A percentile compares a stretch with the other conserved stretches of the same genome.
Evolutionary conservation across 176 grass and related monocot genomes (phyloP).

Genomic region (Canna indica): DNA sequence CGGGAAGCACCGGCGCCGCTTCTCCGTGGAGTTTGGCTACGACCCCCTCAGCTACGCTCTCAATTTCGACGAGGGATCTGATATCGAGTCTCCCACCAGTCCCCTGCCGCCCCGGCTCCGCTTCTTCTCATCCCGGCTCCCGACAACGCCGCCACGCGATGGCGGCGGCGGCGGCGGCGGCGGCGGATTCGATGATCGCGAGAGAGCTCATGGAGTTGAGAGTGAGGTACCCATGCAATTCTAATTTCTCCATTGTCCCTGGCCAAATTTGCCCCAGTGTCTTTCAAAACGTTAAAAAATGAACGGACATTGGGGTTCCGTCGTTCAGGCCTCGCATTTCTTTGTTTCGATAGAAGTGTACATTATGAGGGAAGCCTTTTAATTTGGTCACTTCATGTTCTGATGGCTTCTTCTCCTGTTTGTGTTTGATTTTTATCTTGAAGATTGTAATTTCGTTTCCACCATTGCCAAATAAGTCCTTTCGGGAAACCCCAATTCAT

Average conservation of each 20-base stretch:
- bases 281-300: not conserved
- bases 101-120: not conserved
- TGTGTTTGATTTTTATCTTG: not conserved
- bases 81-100: conserved; percentile 1
- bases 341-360: not conserved
- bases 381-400: not conserved
- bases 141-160: conserved; percentile 16
- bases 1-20: not conserved
- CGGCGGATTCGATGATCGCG: not conserved
- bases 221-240: not conserved
- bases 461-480: not conserved
- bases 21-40: conserved; percentile 23
- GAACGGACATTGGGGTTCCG: not conserved
- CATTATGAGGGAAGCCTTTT: not conserved
- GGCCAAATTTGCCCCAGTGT: not conserved
- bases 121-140: conserved; percentile 25
- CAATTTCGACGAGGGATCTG: conserved; percentile 40
- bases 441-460: not conserved
- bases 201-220: not conserved
- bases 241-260: not conserved
- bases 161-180: conserved; percentile 9
- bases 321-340: not conserved
- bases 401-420: not conserved
- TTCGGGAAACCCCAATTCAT: not conserved
- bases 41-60: conserved; percentile 45